Evolutionary conservation across 73 alveolate species (phyloP), one percentile per base, ranked within the genome.

Genomic region (Effrenium voratum): DNA sequence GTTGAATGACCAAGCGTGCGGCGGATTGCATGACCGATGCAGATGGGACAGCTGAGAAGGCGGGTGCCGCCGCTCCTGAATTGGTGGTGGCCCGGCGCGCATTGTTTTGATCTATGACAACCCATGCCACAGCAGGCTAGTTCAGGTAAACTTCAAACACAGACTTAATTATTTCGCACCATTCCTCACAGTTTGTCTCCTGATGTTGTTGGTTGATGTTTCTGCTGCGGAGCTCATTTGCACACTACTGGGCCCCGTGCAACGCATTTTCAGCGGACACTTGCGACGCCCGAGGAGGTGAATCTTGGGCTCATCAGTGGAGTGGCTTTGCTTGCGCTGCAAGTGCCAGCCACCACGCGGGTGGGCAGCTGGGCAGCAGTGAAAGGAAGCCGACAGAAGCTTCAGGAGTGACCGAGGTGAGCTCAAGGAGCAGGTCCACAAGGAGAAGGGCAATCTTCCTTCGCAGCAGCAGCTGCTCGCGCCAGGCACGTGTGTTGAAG

Each of bases 381-480:
- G 63, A 19, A 52, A 52, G 63, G 63, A 52, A 52, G 63, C 8
- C 8, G 8, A 52, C 26, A 52, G 63, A 52, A 12, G 63, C 8
- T 19, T 52, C 63, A 52, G 63, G 19, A 52, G 63, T 52, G 8
- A 6, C 59, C 15, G 1, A 88, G 95, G 95, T 46, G 95, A 88
- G 45, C 52, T 88, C 57, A 88, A 88, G 55, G 50, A 43, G 38
- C 36, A 28, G 86, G 36, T 88, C 41, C 73, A 43, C 28, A 38
- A 66, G 52, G 40, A 49, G 5, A 60, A 88, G 49, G 95, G 86
- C 73, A 88, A 60, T 24, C 84, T 36, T 50, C 77, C 43, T 2
- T 70, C n/a, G 55, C 95, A 88, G 73, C 70, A 30, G 73, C 95
- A 88, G 73, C 95, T 66, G 43, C 4, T 88, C 49, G 50, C 5